Conservation (phyloP, 352 stramenopile genomes). For the Pythium phragmitis region DNA sequence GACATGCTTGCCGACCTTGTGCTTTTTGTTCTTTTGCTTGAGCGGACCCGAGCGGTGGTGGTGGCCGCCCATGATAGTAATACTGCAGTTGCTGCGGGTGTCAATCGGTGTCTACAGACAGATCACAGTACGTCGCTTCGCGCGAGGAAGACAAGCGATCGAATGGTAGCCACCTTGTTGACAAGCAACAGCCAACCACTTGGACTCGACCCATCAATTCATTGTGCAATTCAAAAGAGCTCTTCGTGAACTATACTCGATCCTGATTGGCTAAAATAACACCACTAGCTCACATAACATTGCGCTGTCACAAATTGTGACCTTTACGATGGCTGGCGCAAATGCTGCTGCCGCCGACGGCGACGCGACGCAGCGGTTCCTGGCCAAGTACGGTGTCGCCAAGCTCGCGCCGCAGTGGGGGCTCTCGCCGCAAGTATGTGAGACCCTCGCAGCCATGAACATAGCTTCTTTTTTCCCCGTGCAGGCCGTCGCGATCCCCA, state of each 20-base stretch:
- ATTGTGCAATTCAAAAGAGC: conserved; percentile 30
- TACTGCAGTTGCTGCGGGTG: background rate
- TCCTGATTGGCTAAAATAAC: conserved; percentile 21
- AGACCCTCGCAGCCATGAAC: conserved; percentile 38
- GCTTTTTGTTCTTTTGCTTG: conserved; percentile 92
- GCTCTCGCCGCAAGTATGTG: conserved; percentile 42
- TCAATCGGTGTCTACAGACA: background rate
- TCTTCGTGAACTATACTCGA: background rate
- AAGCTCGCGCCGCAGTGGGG: conserved; percentile 61
- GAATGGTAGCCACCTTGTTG: conserved; percentile 26
- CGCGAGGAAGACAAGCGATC: background rate
- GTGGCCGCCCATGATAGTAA: conserved; percentile 47
- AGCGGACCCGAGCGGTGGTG: conserved; percentile 87
- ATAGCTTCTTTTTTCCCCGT: conserved; percentile 94
- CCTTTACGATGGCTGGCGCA: conserved; percentile 19
- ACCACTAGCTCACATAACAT: background rate
- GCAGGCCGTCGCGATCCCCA: conserved; percentile 92
- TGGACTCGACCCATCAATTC: conserved; percentile 12
- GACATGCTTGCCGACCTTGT: conserved; percentile 85
- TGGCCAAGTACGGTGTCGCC: conserved; percentile 60
- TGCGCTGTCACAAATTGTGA: background rate
- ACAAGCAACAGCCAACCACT: conserved; percentile 16
- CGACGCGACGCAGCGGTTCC: conserved; percentile 41
- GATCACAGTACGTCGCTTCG: conserved; percentile 13
- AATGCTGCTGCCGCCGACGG: conserved; percentile 17